Base-by-base conservation (phyloP, 768 basidiomycete genomes). In the Phlegmacium glaucopus region DNA sequence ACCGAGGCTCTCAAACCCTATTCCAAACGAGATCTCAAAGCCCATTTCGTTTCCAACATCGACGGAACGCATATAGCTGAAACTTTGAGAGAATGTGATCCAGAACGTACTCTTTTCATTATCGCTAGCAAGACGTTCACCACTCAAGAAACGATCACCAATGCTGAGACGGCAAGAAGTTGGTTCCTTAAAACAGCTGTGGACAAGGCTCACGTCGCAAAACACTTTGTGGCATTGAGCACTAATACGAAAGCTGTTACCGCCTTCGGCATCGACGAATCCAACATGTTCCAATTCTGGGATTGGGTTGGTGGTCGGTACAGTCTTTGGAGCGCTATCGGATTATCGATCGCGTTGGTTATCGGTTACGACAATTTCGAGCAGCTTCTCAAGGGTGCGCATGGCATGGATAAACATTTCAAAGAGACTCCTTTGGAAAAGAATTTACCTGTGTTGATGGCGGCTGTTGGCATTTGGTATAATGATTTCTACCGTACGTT, bases 281-380 rank as follows among this genome's bases (percentile, higher is more conserved):
- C 78, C 56, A 97, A 97, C 74, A 99, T 99, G 94, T 99, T 99
- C 82, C 85, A 88, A 64, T 98, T 99, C 82, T 99, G 95, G 95
- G 96, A 98, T 70, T 99, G 96, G 96, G 96, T 99, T 53, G 96
- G 96, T 52, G 96, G 96, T 22, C 83, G 95, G 53, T 99, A 99
- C 80, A 93, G 89, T 58, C 77, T 99, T 54, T 98, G 96, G 95
- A 94, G 91, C 52, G 95, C 96, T 26, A 97, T 99, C 57, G 96
- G 96, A 49, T 77, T 98, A 49, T 90, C 90, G 38, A 98, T 99
- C 68, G 89, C 90, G 32, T 74, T 98, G 42, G 87, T 84, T 39
- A 89, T 98, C 58, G 96, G 96, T 3, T 96, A 83, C 63, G 89
- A 96, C 30, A 90, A 94, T 76, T 98, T 98, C 65, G 86, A 90